These are phyloP conservation scores for Septoria petroselini DNA, from an alignment of 2,329 filamentous ascomycete genomes.

Conservation along the genomic window DNA sequence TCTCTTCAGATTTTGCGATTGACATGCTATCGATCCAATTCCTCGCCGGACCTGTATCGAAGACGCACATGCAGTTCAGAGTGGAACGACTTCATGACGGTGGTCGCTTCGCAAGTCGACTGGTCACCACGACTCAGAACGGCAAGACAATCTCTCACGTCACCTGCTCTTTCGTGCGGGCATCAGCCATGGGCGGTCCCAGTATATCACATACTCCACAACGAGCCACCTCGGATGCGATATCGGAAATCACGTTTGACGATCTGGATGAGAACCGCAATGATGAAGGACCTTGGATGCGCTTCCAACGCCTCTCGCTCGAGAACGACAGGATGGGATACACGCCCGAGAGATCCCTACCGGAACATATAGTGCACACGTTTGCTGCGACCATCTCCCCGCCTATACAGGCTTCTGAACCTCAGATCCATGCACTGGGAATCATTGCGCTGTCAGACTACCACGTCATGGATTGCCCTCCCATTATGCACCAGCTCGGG, in stretches of 20 bases:
- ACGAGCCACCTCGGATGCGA: conserved; percentile 8
- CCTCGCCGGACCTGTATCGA: conserved; percentile 3
- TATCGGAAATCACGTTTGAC: conserved; percentile 19
- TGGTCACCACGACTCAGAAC: conserved; percentile 15
- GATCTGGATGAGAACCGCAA: conserved; percentile 16
- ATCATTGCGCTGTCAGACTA: conserved; percentile 23
- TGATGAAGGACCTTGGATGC: conserved; percentile 19
- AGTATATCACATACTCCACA: conserved; percentile 16
- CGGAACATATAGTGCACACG: conserved; percentile 16
- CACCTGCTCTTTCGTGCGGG: conserved; percentile 22
- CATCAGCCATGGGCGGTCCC: conserved; percentile 11
- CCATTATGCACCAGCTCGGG: conserved; percentile 11
- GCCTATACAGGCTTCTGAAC: not conserved
- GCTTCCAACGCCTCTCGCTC: conserved; percentile 21
- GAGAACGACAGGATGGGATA: not conserved
- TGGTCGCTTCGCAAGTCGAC: conserved; percentile 16
- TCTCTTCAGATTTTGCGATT: conserved; percentile 16
- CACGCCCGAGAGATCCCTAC: not conserved
- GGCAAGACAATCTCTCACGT: conserved; percentile 14
- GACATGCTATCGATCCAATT: conserved; percentile 16
- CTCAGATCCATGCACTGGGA: conserved; percentile 15
- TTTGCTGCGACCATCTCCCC: conserved; percentile 16
- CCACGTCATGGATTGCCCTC: conserved; percentile 22
- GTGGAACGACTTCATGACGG: conserved; percentile 18
- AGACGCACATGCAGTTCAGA: conserved; percentile 6